Percentiles rank a stretch among this genome's conserved stretches.
Conservation (phyloP, 257 asterid genomes). For the Jacaranda mimosifolia region DNA sequence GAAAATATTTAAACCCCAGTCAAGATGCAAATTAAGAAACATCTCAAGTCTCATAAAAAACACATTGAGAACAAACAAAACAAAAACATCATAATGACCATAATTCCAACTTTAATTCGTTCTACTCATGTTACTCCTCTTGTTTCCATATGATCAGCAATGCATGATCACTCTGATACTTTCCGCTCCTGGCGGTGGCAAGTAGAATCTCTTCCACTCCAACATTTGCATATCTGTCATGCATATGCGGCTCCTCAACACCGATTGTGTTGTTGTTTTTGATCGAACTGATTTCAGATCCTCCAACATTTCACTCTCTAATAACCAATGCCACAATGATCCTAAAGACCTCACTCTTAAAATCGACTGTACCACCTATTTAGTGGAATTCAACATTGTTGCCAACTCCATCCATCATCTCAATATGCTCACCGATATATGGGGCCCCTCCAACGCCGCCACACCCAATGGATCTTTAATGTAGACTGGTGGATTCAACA, state of each 20-base stretch:
- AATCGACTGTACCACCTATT: slow-evolving; percentile 67
- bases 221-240: slow-evolving; percentile 59
- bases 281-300: slow-evolving; percentile 70
- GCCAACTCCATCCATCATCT: slow-evolving; percentile 62
- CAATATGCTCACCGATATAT: slow-evolving; percentile 58
- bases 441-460: slow-evolving; percentile 73
- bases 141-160: background rate
- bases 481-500: slow-evolving; percentile 60
- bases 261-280: slow-evolving; percentile 64
- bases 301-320: slow-evolving; percentile 65
- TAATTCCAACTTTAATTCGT: slow-evolving; percentile 2
- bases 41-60: background rate
- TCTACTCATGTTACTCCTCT: slow-evolving; percentile 15
- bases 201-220: slow-evolving; percentile 47
- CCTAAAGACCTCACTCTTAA: slow-evolving; percentile 23
- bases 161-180: background rate
- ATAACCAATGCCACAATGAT: slow-evolving; percentile 50
- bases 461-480: slow-evolving; percentile 52
- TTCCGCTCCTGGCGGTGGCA: slow-evolving; percentile 47
- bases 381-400: slow-evolving; percentile 53
- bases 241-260: slow-evolving; percentile 81
- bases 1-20: too few species aligned
- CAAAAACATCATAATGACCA: slow-evolving; percentile 3
- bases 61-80: background rate
- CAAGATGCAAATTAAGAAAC: too few species aligned